A percentile compares a stretch with the other conserved stretches of the same genome.
Conservation (phyloP, 257 asterid species). For the Petunia axillaris region DNA sequence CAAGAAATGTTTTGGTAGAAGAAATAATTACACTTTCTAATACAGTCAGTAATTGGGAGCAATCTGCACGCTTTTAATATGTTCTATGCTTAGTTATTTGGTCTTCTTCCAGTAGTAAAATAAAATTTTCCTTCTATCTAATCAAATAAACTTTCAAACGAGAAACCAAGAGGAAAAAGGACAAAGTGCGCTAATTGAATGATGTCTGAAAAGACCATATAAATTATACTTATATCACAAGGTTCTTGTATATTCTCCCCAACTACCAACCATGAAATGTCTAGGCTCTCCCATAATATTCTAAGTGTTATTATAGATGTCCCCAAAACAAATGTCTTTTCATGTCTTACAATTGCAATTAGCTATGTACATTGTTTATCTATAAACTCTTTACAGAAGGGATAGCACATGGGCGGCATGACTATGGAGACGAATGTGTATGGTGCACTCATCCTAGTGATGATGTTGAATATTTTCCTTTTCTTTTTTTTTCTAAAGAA, state of each 20-base stretch:
- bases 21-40: background rate
- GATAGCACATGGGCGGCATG: conserved; percentile 54
- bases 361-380: conserved; percentile 45
- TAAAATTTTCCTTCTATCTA: background rate
- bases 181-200: conserved; percentile 23
- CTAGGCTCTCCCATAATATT: conserved; percentile 28
- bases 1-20: background rate
- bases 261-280: conserved; percentile 52
- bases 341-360: conserved; percentile 39
- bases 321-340: conserved; percentile 53
- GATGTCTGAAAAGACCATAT: conserved; percentile 33
- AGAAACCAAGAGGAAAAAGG: background rate
- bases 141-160: conserved; percentile 13
- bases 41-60: background rate
- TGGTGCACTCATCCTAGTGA: background rate
- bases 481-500: background rate
- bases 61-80: background rate
- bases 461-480: background rate
- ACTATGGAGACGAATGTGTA: background rate
- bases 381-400: conserved; percentile 60
- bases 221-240: conserved; percentile 2
- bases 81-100: background rate
- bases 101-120: background rate
- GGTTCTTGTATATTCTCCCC: conserved; percentile 42
- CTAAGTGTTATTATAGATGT: conserved; percentile 30